These are phyloP conservation scores for Davidsoniella virescens DNA, from an alignment of 2,329 filamentous ascomycete species.

Conservation along the genomic window DNA sequence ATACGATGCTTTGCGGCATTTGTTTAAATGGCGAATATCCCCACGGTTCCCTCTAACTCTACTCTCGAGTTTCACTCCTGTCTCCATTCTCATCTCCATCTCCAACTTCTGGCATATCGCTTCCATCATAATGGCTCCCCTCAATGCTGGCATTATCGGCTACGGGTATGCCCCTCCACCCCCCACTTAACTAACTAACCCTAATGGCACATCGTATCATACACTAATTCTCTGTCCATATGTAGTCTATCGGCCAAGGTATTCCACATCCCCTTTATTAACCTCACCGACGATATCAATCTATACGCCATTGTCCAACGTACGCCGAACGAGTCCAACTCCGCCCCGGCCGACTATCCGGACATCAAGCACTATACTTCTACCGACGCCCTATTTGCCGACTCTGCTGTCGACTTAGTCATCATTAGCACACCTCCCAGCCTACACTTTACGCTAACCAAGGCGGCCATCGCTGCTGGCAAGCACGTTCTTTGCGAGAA, in stretches of 20 bases:
- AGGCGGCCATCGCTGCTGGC: conserved; percentile 47
- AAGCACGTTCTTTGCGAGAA: conserved; percentile 75
- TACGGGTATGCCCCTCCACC: conserved; percentile 28
- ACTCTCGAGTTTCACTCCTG: no score
- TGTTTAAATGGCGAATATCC: no score
- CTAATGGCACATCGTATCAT: conserved; percentile 4
- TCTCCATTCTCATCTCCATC: no score
- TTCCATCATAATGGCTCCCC: conserved; percentile 15
- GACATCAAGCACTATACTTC: conserved; percentile 46
- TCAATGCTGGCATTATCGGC: conserved; percentile 35
- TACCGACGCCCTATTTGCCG: conserved; percentile 45
- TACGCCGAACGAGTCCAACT: conserved; percentile 44
- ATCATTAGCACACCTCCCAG: conserved; percentile 57
- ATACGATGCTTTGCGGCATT: no score
- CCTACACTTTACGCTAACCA: conserved; percentile 50
- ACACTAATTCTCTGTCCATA: conserved; percentile 11
- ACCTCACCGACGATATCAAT: conserved; percentile 21
- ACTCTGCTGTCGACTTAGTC: conserved; percentile 50
- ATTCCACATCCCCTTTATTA: conserved; percentile 71
- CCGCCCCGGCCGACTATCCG: conserved; percentile 54
- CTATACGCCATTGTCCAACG: conserved; percentile 66
- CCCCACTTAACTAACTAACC: neutral
- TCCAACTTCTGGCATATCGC: no score
- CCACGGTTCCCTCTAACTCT: no score
- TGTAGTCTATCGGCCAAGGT: conserved; percentile 49